Conservation (phyloP, 2,329 filamentous ascomycete species). For the Botryotinia narcissicola region DNA sequence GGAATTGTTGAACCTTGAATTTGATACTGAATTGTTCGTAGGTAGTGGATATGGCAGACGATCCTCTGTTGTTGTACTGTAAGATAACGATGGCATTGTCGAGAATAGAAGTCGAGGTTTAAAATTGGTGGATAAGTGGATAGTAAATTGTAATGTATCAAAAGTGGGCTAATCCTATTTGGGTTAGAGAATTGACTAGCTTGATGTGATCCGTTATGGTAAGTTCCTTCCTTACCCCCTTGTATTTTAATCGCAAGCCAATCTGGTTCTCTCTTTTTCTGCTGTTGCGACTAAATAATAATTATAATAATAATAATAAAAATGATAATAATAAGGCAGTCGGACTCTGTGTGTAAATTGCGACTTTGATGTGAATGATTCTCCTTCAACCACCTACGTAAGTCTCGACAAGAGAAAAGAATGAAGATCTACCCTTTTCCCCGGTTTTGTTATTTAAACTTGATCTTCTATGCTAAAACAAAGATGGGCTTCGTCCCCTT, state of each 20-base stretch:
- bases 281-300: neutral
- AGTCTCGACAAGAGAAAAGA: neutral
- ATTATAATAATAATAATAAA: neutral
- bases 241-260: neutral
- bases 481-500: neutral
- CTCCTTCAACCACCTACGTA: neutral
- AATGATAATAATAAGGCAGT: neutral
- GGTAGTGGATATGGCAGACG: slow-evolving; percentile 14
- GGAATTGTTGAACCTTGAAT: neutral
- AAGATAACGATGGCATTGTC: slow-evolving; percentile 21
- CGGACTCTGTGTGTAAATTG: neutral
- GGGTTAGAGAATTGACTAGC: slow-evolving; percentile 13
- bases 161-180: slow-evolving; percentile 11
- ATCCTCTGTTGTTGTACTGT: slow-evolving; percentile 20
- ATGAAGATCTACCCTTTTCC: neutral
- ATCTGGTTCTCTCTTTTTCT: neutral
- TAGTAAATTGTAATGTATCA: slow-evolving; percentile 15
- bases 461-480: neutral
- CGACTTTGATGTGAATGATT: neutral
- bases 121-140: slow-evolving; percentile 13
- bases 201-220: neutral
- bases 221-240: slow-evolving; percentile 7
- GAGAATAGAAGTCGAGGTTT: slow-evolving; percentile 15
- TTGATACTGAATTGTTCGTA: neutral
- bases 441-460: neutral